Evolutionary conservation across 1,284 basidiomycete genomes (phyloP).

Genomic region (Meira nashicola): DNA sequence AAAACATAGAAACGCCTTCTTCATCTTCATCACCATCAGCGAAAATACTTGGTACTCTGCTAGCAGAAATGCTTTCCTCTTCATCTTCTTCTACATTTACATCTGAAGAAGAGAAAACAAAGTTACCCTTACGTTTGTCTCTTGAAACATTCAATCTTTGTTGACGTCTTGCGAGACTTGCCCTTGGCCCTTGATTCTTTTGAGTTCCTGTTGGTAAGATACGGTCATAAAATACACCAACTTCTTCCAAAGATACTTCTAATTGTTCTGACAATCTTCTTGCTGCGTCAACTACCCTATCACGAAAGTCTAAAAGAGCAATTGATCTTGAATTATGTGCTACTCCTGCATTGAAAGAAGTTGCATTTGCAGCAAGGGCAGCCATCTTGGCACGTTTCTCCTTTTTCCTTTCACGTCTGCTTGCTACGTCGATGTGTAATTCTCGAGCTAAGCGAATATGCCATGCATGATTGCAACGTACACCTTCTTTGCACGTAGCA

Average conservation of each 20-base stretch:
- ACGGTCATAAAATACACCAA: slow-evolving; percentile 64
- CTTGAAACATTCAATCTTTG: background rate
- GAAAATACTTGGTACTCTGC: slow-evolving; percentile 36
- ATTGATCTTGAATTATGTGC: background rate
- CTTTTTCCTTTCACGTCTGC: background rate
- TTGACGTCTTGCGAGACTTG: background rate
- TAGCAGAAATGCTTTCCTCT: slow-evolving; percentile 29
- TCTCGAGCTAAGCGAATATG: background rate
- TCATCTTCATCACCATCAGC: slow-evolving; percentile 47
- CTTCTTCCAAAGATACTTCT: slow-evolving; percentile 55
- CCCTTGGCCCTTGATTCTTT: slow-evolving; percentile 2
- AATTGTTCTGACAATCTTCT: slow-evolving; percentile 56
- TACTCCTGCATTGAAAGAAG: background rate
- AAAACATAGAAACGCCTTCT: slow-evolving; percentile 57
- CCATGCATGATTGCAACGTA: no score
- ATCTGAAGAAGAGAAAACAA: background rate
- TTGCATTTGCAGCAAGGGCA: no score
- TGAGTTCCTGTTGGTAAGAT: slow-evolving; percentile 56
- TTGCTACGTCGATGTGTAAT: background rate
- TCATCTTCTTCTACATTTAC: slow-evolving; percentile 17
- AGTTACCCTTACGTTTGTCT: background rate
- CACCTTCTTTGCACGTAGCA: background rate
- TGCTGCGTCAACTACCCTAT: slow-evolving; percentile 57
- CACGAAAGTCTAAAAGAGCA: slow-evolving; percentile 51
- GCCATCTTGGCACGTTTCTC: no score